A percentile compares a stretch with the other conserved stretches of the same genome.
phyloP scores from a whole-genome alignment of 495 filamentous ascomycete genomes.

The Xylaria cubensis region DNA sequence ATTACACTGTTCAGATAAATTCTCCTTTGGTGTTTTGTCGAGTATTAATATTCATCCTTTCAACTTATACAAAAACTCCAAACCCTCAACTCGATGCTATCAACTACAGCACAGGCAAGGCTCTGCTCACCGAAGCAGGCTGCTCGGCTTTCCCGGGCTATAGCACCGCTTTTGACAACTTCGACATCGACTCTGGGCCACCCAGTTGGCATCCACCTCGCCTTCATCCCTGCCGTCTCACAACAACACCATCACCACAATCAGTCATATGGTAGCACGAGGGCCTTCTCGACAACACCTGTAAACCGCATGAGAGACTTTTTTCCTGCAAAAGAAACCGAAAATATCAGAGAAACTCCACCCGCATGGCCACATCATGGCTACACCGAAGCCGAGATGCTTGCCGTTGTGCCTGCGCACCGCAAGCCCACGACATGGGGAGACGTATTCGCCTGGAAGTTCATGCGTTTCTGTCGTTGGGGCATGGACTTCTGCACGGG shows the following conservation, averaged over 20 bases:
- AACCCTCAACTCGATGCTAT: conserved; percentile 35
- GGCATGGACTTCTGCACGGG: conserved; percentile 56
- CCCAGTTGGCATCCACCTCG: conserved; percentile 33
- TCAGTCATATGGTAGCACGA: conserved; percentile 27
- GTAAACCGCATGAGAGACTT: conserved; percentile 49
- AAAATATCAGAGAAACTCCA: conserved; percentile 55
- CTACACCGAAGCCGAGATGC: conserved; percentile 58
- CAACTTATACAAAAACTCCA: background rate
- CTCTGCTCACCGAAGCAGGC: conserved; percentile 46
- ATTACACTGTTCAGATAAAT: background rate
- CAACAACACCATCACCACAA: conserved; percentile 21
- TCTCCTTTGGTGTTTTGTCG: background rate
- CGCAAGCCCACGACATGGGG: conserved; percentile 47
- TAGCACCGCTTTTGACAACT: conserved; percentile 33
- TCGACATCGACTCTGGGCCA: conserved; percentile 22
- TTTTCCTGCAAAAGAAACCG: conserved; percentile 56
- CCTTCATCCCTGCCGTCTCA: conserved; percentile 28
- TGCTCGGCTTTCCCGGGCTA: conserved; percentile 39
- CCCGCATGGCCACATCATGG: conserved; percentile 74
- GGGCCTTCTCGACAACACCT: conserved; percentile 52
- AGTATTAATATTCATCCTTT: background rate
- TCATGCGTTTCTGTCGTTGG: conserved; percentile 49
- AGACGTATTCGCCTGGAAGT: conserved; percentile 55
- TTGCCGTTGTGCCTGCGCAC: conserved; percentile 48
- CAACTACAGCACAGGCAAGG: conserved; percentile 38